Evolutionary conservation across 129 eudicot species (phyloP).

Genomic region (Sambucus nigra): DNA sequence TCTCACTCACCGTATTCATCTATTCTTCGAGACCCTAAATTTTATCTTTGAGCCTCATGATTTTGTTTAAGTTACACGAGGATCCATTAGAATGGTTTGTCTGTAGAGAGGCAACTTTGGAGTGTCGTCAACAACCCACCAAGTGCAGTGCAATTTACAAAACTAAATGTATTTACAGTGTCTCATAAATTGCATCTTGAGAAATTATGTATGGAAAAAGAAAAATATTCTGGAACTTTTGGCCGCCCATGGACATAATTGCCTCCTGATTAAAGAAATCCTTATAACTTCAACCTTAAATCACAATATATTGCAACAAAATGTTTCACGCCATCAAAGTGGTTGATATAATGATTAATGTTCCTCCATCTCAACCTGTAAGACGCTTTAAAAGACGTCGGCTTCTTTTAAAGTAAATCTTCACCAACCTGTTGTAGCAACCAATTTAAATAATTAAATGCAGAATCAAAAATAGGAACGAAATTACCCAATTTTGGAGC

Average conservation of each 20-base stretch:
- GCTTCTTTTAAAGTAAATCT: no score
- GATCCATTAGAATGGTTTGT: neutral
- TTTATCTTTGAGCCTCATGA: no score
- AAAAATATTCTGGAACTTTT: no score
- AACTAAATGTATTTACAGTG: constrained; percentile 44
- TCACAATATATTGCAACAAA: neutral
- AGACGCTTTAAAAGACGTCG: neutral
- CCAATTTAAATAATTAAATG: no score
- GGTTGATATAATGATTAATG: neutral
- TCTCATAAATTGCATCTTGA: constrained; percentile 7
- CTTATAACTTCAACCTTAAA: neutral
- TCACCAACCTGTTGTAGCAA: no score
- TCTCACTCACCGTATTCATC: no score
- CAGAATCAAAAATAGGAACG: no score
- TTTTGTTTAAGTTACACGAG: neutral
- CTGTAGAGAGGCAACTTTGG: neutral
- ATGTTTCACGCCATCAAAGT: no score
- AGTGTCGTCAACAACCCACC: neutral
- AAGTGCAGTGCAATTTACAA: constrained; percentile 18
- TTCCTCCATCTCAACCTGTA: neutral
- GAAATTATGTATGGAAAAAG: neutral
- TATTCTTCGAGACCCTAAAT: no score
- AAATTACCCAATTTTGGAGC: no score
- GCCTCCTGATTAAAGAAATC: no score
- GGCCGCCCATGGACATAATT: no score